These are phyloP conservation scores for Rhizophagus sp. DNA, from an alignment of 192 early-diverging fungal species.

Conservation along the genomic window DNA sequence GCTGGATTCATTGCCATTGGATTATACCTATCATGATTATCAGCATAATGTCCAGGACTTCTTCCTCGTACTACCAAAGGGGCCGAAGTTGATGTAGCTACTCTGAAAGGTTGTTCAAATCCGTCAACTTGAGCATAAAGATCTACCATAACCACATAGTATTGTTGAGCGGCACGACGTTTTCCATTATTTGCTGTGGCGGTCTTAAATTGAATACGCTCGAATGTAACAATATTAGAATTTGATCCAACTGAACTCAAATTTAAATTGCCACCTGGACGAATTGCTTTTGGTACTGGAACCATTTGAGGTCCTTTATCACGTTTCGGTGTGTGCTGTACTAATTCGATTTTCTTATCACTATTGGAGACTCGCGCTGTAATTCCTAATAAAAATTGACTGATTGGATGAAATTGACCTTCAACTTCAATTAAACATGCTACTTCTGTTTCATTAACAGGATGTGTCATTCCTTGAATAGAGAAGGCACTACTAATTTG, in stretches of 20 bases:
- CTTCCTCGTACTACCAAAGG: slow-evolving; percentile 91
- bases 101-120: slow-evolving; percentile 50
- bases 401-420: slow-evolving; percentile 53
- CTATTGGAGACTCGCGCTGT: slow-evolving; percentile 71
- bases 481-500: slow-evolving; percentile 74
- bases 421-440: slow-evolving; percentile 71
- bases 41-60: slow-evolving; percentile 91
- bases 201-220: slow-evolving; percentile 95
- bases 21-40: slow-evolving; percentile 50
- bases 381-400: slow-evolving; percentile 75
- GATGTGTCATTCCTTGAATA: slow-evolving; percentile 45
- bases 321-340: slow-evolving; percentile 89
- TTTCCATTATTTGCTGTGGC: slow-evolving; percentile 97
- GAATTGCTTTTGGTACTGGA: slow-evolving; percentile 58
- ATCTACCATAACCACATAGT: slow-evolving; percentile 82
- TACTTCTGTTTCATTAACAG: slow-evolving; percentile 44
- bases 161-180: slow-evolving; percentile 92
- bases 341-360: slow-evolving; percentile 77
- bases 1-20: slow-evolving; percentile 34
- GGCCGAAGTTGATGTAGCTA: slow-evolving; percentile 75
- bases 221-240: slow-evolving; percentile 72
- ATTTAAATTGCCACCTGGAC: slow-evolving; percentile 62
- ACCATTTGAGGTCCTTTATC: slow-evolving; percentile 90
- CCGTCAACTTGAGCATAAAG: slow-evolving; percentile 73
- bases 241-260: slow-evolving; percentile 38